Conservation (phyloP, 2,329 filamentous ascomycete species). For the Dothideomycetidae sp. region DNA sequence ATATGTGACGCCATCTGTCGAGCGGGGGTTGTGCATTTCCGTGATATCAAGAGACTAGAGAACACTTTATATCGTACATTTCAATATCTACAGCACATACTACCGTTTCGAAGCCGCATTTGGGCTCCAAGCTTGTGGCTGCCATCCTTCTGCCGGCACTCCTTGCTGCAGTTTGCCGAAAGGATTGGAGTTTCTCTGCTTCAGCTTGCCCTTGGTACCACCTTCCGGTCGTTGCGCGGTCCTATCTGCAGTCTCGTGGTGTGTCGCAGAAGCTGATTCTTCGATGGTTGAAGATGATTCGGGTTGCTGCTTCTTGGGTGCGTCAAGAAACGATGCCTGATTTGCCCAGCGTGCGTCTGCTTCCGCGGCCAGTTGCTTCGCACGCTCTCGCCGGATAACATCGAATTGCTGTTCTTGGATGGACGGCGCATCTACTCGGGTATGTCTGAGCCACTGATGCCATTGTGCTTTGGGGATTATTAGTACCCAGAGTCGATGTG, state of each 20-base stretch:
- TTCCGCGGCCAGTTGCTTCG: slow-evolving; percentile 44
- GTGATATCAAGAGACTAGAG: too few species aligned
- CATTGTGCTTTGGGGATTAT: slow-evolving; percentile 40
- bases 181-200: slow-evolving; percentile 23
- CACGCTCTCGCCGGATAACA: slow-evolving; percentile 39
- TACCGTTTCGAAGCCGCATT: slow-evolving; percentile 23
- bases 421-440: slow-evolving; percentile 40
- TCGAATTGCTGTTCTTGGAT: slow-evolving; percentile 46
- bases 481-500: slow-evolving; percentile 2
- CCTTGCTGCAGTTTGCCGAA: slow-evolving; percentile 27
- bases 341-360: slow-evolving; percentile 49
- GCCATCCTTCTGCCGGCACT: slow-evolving; percentile 32
- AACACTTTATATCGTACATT: background rate
- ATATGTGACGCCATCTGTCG: too few species aligned
- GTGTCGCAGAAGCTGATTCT: slow-evolving; percentile 30
- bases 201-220: slow-evolving; percentile 18
- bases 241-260: slow-evolving; percentile 21
- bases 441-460: slow-evolving; percentile 54
- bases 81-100: background rate
- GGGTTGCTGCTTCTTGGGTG: slow-evolving; percentile 36
- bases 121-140: slow-evolving; percentile 33
- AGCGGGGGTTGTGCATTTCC: too few species aligned
- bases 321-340: slow-evolving; percentile 44
- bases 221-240: slow-evolving; percentile 17
- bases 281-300: too few species aligned